A percentile compares a stretch with the other conserved stretches of the same genome.
phyloP scores from a whole-genome alignment of 495 filamentous ascomycete genomes.

The Ramalina intermedia region DNA sequence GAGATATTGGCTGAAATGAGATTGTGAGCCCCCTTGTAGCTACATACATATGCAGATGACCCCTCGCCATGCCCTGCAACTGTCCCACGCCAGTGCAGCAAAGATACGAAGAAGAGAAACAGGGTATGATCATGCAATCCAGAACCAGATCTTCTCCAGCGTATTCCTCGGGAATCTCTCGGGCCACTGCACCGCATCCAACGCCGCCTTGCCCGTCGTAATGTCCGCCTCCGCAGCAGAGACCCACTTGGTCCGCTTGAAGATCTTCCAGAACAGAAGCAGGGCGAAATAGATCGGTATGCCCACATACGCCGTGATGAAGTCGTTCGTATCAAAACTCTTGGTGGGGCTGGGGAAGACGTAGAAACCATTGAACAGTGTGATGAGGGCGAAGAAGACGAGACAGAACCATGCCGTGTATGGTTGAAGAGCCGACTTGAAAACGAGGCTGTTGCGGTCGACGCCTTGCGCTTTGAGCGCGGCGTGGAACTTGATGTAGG shows the following conservation, averaged over 20 bases:
- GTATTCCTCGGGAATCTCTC: constrained; percentile 31
- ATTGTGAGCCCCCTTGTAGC: too few relatives aligned
- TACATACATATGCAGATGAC: too few relatives aligned
- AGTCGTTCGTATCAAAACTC: constrained; percentile 29
- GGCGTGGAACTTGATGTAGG: constrained; percentile 36
- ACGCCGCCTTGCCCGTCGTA: constrained; percentile 44
- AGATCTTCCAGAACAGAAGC: constrained; percentile 45
- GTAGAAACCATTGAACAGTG: constrained; percentile 27
- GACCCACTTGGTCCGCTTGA: constrained; percentile 37
- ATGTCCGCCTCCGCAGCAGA: constrained; percentile 42
- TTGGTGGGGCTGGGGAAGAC: constrained; percentile 21
- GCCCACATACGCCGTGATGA: constrained; percentile 44
- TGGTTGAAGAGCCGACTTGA: constrained; percentile 44
- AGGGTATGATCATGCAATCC: constrained; percentile 26
- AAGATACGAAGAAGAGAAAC: too few relatives aligned
- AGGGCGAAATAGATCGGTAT: constrained; percentile 42
- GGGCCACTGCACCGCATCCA: constrained; percentile 41
- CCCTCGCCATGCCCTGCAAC: too few relatives aligned
- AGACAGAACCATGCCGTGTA: constrained; percentile 46
- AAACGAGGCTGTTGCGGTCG: constrained; percentile 31
- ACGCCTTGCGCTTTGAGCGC: constrained; percentile 23
- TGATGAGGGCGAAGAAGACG: constrained; percentile 37
- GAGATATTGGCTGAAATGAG: too few relatives aligned
- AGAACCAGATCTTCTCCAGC: constrained; percentile 39
- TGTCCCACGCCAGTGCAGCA: too few relatives aligned